Evolutionary conservation across 768 basidiomycete species (phyloP).

Genomic region (Russula foetens): DNA sequence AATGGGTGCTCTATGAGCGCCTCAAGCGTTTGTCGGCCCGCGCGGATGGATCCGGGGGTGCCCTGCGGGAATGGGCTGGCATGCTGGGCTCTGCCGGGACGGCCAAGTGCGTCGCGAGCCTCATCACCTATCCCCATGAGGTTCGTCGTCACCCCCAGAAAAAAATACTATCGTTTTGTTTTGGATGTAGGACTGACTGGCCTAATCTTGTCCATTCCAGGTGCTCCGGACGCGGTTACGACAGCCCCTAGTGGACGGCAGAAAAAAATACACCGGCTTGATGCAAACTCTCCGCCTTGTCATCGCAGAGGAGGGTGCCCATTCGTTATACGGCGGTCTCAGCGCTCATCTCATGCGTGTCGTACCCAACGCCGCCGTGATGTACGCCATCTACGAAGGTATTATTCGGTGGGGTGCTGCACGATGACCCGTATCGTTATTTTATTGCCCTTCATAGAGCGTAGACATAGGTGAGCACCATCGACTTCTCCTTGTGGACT

Average conservation of each 20-base stretch:
- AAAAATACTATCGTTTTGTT: not conserved
- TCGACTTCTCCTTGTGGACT: not conserved
- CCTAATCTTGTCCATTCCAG: conserved; percentile 38
- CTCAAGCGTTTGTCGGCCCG: conserved; percentile 62
- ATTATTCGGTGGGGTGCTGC: conserved; percentile 49
- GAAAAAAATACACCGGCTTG: conserved; percentile 80
- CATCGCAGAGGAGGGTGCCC: conserved; percentile 82
- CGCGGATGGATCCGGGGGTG: conserved; percentile 49
- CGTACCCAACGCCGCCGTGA: conserved; percentile 93
- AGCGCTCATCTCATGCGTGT: conserved; percentile 94
- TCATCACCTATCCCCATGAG: conserved; percentile 98
- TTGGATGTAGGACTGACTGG: not conserved
- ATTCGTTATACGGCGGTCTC: conserved; percentile 84
- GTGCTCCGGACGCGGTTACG: conserved; percentile 88
- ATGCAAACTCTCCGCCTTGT: conserved; percentile 78
- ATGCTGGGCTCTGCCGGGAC: conserved; percentile 88
- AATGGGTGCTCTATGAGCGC: conserved; percentile 95
- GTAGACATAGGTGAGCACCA: conserved; percentile 1
- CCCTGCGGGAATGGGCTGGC: conserved; percentile 59
- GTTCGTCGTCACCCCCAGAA: conserved; percentile 34
- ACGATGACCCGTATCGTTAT: not conserved
- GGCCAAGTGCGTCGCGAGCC: conserved; percentile 87
- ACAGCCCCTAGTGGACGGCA: conserved; percentile 75
- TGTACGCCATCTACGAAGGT: conserved; percentile 94
- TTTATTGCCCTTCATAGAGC: not conserved